Conservation (phyloP, 202 grass and related monocot genomes). For the Miscanthus sacchariflorus region DNA sequence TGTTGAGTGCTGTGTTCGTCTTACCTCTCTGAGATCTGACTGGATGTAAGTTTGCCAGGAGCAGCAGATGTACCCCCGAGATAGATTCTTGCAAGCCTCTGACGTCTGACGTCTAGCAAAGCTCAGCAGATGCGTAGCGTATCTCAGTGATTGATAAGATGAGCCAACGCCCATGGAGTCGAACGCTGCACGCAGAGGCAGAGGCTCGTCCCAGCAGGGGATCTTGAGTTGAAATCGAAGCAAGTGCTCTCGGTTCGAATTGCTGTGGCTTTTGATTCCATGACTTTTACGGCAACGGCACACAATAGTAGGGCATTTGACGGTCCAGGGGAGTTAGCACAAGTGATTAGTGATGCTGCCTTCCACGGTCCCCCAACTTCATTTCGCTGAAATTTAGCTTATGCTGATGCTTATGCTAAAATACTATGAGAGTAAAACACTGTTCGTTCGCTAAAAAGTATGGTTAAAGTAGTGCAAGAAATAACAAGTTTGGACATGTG, state of each 20-base stretch:
- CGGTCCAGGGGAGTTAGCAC: not conserved
- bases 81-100: conserved; percentile 9
- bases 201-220: not conserved
- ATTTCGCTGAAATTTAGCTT: too few species aligned
- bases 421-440: too few species aligned
- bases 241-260: not conserved
- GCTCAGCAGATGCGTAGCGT: not conserved
- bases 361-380: too few species aligned
- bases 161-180: not conserved
- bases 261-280: not conserved
- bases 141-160: not conserved
- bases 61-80: conserved; percentile 11
- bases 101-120: not conserved
- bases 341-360: too few species aligned
- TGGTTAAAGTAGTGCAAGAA: too few species aligned
- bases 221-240: not conserved
- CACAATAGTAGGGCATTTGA: not conserved
- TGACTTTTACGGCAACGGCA: not conserved
- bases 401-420: too few species aligned
- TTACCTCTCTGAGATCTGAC: conserved; percentile 27
- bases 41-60: conserved; percentile 38
- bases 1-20: conserved; percentile 30
- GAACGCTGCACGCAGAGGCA: not conserved
- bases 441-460: too few species aligned
- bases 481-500: too few species aligned